Percentiles rank a stretch among this genome's conserved stretches.
Evolutionary conservation across 225 moss, liverwort and hornwort species (phyloP).

Genomic region (Bryum argenteum): DNA sequence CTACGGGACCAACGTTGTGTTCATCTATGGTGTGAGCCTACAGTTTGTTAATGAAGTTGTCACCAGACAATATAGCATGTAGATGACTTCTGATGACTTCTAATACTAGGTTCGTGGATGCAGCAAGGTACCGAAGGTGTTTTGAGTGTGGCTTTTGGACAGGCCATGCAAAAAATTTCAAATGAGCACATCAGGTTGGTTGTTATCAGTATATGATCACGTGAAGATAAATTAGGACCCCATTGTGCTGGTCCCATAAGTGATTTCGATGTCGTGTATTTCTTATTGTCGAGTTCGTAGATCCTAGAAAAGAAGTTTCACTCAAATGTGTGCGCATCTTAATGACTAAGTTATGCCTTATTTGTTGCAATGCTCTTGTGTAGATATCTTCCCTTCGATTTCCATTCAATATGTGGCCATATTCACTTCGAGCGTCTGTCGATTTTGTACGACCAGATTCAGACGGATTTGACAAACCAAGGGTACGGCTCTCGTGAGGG

Average conservation of each 20-base stretch:
- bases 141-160: conserved; percentile 72
- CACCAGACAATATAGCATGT: conserved; percentile 4
- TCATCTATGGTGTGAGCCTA: not conserved
- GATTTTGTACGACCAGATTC: conserved; percentile 65
- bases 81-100: conserved; percentile 23
- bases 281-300: not conserved
- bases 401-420: conserved; percentile 90
- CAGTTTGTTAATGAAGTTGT: conserved; percentile 12
- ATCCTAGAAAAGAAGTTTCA: too few species aligned
- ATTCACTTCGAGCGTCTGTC: conserved; percentile 87
- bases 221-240: not conserved
- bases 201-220: conserved; percentile 7
- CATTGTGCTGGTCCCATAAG: not conserved
- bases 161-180: conserved; percentile 71
- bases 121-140: conserved; percentile 94
- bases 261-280: not conserved
- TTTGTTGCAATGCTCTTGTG: conserved; percentile 28
- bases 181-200: conserved; percentile 69
- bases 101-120: conserved; percentile 41
- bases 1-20: not conserved
- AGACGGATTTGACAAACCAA: conserved; percentile 55
- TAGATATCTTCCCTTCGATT: conserved; percentile 93
- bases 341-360: conserved; percentile 8
- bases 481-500: conserved; percentile 48
- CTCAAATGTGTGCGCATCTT: not conserved